phyloP scores from a whole-genome alignment of 352 stramenopile genomes.

The Lagenidium sp. region DNA sequence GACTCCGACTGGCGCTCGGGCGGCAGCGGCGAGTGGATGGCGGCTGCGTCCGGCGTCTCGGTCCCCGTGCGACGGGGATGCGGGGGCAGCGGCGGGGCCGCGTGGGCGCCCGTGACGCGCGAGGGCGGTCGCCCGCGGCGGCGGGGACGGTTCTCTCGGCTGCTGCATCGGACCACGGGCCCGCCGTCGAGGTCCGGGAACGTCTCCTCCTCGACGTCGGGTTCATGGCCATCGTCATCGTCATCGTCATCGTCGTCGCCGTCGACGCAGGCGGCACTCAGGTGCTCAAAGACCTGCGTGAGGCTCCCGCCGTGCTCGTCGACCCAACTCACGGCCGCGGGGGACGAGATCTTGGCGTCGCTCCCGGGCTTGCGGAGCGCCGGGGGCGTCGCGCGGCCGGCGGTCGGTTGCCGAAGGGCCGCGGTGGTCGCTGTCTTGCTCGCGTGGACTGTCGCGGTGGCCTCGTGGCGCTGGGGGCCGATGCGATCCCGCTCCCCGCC shows the following conservation, averaged over 20 bases:
- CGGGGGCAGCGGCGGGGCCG: not conserved
- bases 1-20: slow-evolving; percentile 47
- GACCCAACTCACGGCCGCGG: slow-evolving; percentile 68
- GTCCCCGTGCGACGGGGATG: not conserved
- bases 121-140: not conserved
- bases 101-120: not conserved
- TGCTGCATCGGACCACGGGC: too few relatives aligned
- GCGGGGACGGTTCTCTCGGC: too few relatives aligned
- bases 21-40: not conserved
- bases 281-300: slow-evolving; percentile 62
- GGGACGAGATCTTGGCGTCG: slow-evolving; percentile 27
- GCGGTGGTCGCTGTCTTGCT: not conserved
- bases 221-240: slow-evolving; percentile 3
- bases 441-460: slow-evolving; percentile 1
- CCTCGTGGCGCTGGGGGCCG: slow-evolving; percentile 3
- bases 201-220: slow-evolving; percentile 10
- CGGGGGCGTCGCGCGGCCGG: slow-evolving; percentile 10
- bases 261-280: slow-evolving; percentile 4
- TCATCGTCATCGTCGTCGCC: slow-evolving; percentile 21
- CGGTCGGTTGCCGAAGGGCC: slow-evolving; percentile 8
- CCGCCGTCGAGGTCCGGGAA: too few relatives aligned
- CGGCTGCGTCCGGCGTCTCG: not conserved
- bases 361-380: slow-evolving; percentile 15
- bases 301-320: slow-evolving; percentile 73
- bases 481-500: not conserved